Evolutionary conservation across 1,284 basidiomycete genomes (phyloP).

Genomic region (Pyrrhoderma noxium): DNA sequence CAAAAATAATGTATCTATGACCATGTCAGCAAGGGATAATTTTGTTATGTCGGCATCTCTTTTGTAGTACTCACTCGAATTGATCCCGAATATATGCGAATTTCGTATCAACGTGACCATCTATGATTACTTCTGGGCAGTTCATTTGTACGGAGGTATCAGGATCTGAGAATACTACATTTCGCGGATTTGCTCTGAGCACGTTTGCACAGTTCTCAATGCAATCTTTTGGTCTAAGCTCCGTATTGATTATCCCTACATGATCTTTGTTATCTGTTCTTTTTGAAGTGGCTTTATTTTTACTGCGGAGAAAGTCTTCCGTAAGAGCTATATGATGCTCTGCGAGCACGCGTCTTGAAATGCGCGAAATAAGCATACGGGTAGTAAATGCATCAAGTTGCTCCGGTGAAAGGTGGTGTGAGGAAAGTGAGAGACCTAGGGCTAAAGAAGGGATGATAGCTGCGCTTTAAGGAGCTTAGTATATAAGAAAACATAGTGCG

Average conservation of each 20-base stretch:
- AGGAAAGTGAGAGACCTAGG: conserved; percentile 70
- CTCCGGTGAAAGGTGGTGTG: conserved; percentile 70
- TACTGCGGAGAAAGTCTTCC: conserved; percentile 41
- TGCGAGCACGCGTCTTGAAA: conserved; percentile 82
- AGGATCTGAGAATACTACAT: conserved; percentile 35
- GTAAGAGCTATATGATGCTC: conserved; percentile 87
- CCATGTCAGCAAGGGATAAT: conserved; percentile 4
- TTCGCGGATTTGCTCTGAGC: conserved; percentile 44
- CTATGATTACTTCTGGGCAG: conserved; percentile 65
- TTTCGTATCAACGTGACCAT: conserved; percentile 65
- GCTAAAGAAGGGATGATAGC: conserved; percentile 72
- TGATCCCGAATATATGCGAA: conserved; percentile 89
- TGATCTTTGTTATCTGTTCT: conserved; percentile 42
- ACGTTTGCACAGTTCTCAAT: conserved; percentile 63
- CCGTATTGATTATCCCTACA: conserved; percentile 84
- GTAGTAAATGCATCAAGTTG: conserved; percentile 83
- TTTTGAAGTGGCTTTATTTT: conserved; percentile 24
- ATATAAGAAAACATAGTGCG: conserved; percentile 29
- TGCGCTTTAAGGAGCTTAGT: conserved; percentile 37
- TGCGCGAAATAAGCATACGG: conserved; percentile 85
- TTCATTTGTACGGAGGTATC: conserved; percentile 24
- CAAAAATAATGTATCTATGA: conserved; percentile 78
- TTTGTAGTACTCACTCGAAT: conserved; percentile 52
- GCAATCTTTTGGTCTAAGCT: conserved; percentile 61
- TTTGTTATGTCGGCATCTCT: background rate